Percentiles rank a stretch among this genome's conserved stretches.
Conservation (phyloP, 2,329 filamentous ascomycete species). For the Neonectria coccinea region DNA sequence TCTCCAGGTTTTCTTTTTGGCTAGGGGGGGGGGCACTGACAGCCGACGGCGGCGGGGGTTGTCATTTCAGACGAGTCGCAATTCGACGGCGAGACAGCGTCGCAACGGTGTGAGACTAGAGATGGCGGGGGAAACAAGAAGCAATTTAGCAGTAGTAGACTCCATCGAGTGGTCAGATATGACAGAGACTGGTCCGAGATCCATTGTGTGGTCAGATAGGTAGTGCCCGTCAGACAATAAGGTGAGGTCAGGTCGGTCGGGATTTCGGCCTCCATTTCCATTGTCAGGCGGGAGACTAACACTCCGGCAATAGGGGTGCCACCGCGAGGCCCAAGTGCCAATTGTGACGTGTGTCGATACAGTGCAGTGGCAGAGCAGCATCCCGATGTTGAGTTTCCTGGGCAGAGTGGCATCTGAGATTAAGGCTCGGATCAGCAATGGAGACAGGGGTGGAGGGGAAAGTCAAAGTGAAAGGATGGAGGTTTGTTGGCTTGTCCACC, state of each 20-base stretch:
- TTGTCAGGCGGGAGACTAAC: not conserved
- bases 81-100: not conserved
- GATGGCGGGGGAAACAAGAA: not conserved
- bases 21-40: not conserved
- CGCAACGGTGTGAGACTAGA: not conserved
- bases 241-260: no score
- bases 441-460: no score
- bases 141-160: no score
- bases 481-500: not conserved
- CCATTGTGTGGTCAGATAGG: no score
- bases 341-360: not conserved
- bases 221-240: no score
- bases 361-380: no score
- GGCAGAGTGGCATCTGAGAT: not conserved
- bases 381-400: not conserved
- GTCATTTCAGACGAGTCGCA: not conserved
- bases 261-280: not conserved
- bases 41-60: not conserved
- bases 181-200: no score
- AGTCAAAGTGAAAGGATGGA: not conserved
- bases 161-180: no score
- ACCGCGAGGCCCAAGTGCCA: not conserved
- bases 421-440: not conserved
- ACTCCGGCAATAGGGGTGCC: not conserved
- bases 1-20: not conserved